A percentile compares a stretch with the other conserved stretches of the same genome.
These are phyloP conservation scores for Betula pendula DNA, from an alignment of 306 rosid species.

Conservation along the genomic window DNA sequence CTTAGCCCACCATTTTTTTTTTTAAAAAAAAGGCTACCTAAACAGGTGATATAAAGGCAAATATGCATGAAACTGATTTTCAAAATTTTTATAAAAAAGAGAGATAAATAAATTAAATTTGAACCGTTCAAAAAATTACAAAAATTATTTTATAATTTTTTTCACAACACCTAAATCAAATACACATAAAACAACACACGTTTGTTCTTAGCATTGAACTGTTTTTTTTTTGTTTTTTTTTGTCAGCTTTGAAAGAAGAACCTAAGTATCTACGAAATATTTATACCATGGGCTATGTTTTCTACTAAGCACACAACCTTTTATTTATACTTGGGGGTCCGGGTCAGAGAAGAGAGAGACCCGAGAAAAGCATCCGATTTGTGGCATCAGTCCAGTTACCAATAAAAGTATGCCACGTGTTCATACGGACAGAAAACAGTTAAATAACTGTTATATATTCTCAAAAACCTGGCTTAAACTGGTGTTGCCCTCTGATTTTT, in stretches of 20 bases:
- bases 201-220: no score
- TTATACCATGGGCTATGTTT: not conserved
- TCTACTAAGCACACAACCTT: not conserved
- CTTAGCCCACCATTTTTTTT: no score
- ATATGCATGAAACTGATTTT: no score
- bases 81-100: no score
- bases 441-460: constrained; percentile 16
- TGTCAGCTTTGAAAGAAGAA: not conserved
- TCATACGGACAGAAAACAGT: constrained; percentile 22
- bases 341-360: no score
- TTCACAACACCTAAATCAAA: no score
- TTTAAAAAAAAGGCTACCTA: no score
- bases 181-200: no score
- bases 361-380: constrained; percentile 4
- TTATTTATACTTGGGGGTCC: not conserved
- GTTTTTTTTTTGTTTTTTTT: not conserved
- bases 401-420: constrained; percentile 31
- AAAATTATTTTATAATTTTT: no score
- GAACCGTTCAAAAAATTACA: no score
- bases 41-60: no score
- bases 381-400: not conserved
- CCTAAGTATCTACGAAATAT: constrained; percentile 1
- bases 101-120: no score
- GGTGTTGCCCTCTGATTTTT: not conserved
- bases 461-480: not conserved